Conservation (phyloP, 768 basidiomycete species). For the Amanita rubescens region DNA sequence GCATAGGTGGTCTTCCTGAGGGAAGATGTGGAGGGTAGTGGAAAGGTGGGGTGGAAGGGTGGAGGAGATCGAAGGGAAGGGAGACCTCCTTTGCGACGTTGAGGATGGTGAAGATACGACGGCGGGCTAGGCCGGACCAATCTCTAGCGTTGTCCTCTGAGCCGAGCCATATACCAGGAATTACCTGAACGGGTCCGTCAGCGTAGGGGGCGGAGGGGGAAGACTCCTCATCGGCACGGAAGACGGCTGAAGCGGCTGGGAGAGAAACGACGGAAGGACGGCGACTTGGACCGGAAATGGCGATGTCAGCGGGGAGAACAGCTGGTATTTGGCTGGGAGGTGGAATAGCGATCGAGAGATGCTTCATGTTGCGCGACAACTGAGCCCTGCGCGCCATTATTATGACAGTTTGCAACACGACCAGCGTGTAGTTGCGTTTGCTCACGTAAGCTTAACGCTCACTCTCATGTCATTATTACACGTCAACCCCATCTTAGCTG, state of each 20-base stretch:
- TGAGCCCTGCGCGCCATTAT: conserved; percentile 19
- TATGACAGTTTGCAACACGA: conserved; percentile 11
- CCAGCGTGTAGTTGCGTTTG: conserved; percentile 8
- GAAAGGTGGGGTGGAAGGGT: conserved; percentile 53
- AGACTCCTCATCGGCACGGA: conserved; percentile 53
- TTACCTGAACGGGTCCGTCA: conserved; percentile 75
- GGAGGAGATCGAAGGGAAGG: conserved; percentile 54
- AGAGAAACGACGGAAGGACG: conserved; percentile 72
- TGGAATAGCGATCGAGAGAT: conserved; percentile 61
- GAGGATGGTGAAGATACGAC: conserved; percentile 73
- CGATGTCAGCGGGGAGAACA: no score
- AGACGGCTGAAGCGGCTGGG: conserved; percentile 41
- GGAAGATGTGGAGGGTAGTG: conserved; percentile 60
- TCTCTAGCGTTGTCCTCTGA: conserved; percentile 89
- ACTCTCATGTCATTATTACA: conserved; percentile 25
- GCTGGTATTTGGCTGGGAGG: conserved; percentile 30
- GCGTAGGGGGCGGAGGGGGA: conserved; percentile 63
- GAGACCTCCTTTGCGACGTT: conserved; percentile 92
- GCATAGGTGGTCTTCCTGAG: conserved; percentile 68
- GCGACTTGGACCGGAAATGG: conserved; percentile 14
- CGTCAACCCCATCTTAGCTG: conserved; percentile 39
- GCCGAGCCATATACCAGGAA: conserved; percentile 85
- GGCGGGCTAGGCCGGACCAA: conserved; percentile 61
- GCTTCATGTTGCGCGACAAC: conserved; percentile 65
- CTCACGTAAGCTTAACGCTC: conserved; percentile 8